Evolutionary conservation across 1,139 yeast genomes (phyloP).

Genomic region (Kodamaea alishanica): DNA sequence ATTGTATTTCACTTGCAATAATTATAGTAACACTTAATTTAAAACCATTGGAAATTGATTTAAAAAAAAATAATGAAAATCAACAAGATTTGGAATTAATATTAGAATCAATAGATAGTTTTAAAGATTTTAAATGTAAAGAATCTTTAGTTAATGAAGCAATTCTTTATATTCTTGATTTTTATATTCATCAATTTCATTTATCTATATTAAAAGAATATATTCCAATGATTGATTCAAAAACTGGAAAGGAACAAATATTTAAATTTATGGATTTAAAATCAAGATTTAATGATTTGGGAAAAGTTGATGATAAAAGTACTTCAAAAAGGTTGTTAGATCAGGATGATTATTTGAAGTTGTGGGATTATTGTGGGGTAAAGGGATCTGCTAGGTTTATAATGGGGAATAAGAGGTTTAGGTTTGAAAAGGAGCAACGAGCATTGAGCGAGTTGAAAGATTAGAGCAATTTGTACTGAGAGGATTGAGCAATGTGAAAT

Average conservation of each 20-base stretch:
- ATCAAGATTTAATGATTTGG: conserved; percentile 41
- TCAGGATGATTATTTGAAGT: conserved; percentile 46
- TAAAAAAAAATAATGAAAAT: conserved; percentile 13
- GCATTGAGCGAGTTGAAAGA: conserved; percentile 2
- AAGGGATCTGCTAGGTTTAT: conserved; percentile 55
- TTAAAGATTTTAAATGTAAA: conserved; percentile 45
- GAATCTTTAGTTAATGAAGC: conserved; percentile 56
- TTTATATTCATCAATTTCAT: conserved; percentile 51
- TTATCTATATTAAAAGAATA: conserved; percentile 24
- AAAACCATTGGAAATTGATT: conserved; percentile 35
- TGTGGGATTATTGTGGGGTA: conserved; percentile 46
- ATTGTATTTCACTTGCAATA: conserved; percentile 72
- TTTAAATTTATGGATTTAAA: conserved; percentile 48
- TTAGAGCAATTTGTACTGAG: no score
- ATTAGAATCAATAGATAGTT: conserved; percentile 33
- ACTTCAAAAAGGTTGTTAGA: conserved; percentile 37
- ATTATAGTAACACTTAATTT: conserved; percentile 41
- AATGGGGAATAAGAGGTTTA: conserved; percentile 46
- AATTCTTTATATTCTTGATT: conserved; percentile 57
- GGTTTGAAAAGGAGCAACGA: conserved; percentile 30
- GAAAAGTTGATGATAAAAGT: conserved; percentile 34
- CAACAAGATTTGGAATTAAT: conserved; percentile 20
- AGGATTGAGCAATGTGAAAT: neutral
- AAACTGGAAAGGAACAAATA: conserved; percentile 42
- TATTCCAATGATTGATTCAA: conserved; percentile 27